These are phyloP conservation scores for Pholiota adiposa DNA, from an alignment of 1,284 basidiomycete genomes.

Conservation along the genomic window DNA sequence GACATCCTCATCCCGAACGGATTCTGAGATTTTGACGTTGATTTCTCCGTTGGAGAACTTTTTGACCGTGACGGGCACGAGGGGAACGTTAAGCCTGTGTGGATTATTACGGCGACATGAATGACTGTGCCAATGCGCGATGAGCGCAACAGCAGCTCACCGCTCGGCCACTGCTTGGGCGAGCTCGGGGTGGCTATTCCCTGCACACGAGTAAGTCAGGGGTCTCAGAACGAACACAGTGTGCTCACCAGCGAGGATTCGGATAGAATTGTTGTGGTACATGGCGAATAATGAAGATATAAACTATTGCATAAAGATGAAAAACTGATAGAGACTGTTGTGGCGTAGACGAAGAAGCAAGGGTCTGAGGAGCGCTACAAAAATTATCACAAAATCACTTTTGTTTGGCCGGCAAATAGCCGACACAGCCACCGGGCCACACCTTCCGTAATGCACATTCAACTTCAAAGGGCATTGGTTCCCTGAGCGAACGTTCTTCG, in stretches of 20 bases:
- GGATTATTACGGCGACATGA: constrained; percentile 42
- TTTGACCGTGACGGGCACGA: constrained; percentile 91
- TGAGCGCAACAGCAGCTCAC: constrained; percentile 69
- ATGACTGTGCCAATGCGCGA: constrained; percentile 43
- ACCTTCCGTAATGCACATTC: background rate
- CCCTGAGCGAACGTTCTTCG: constrained; percentile 1
- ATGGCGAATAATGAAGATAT: constrained; percentile 45
- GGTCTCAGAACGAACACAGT: constrained; percentile 4
- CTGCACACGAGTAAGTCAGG: constrained; percentile 45
- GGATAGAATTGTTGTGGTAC: constrained; percentile 93
- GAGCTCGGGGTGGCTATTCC: constrained; percentile 98
- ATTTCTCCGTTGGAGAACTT: constrained; percentile 98
- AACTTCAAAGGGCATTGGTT: background rate
- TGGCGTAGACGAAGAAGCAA: constrained; percentile 16
- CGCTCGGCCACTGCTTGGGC: constrained; percentile 93
- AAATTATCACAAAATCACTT: constrained; percentile 31
- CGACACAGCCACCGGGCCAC: constrained; percentile 30
- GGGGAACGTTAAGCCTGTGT: constrained; percentile 85
- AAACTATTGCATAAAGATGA: constrained; percentile 38
- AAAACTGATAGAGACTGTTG: constrained; percentile 11
- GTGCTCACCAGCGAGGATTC: constrained; percentile 84
- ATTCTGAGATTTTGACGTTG: constrained; percentile 91
- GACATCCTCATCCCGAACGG: constrained; percentile 96
- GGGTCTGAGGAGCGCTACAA: constrained; percentile 14
- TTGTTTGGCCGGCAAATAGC: constrained; percentile 32